Evolutionary conservation across 768 basidiomycete species (phyloP), one percentile per base, ranked within the genome.

Genomic region (Hygrocybe coccinea): DNA sequence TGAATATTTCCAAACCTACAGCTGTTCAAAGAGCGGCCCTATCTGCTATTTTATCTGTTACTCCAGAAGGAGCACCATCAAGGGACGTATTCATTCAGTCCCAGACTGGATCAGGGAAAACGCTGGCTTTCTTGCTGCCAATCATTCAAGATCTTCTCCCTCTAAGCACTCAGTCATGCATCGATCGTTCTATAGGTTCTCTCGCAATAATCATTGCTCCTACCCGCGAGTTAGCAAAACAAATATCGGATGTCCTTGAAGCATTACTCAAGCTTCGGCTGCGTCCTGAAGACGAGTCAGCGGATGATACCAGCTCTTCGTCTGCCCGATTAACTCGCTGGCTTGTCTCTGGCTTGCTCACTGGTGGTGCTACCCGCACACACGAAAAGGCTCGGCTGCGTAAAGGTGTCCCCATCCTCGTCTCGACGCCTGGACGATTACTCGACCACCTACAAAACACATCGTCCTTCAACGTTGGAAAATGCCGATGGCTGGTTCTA

Each of bases 391-490:
- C 94, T 5, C 83, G 91, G 37, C 76, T 99, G 56, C 81, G 97
- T 38, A 98, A 98, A 70, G 97, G 97, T 44, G 69, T 95, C 15
- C 95, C 97, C 0, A 93, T 99, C 60, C 81, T 99, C 44, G 95
- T 99, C 22, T 87, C 92, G 7, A 98, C 97, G 0, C 97, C 97
- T 3, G 97, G 97, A 56, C 82, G 97, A 37, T 76, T 99, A 12
- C 81, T 99, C 54, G 97, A 98, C 67, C 97, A 99, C 66, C 79
- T 99, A 37, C 94, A 98, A 69, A 95, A 95, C 64, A 98, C 97
- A 0, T 82, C 89, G 0, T 87, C 91, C 0, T 92, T 99, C 71
- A 86, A 94, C 57, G 82, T 95, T 54, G 93, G 88, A 51, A 95
- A 95, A 72, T 91, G 91, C 67, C 83, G 91, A 46, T 99, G 95